Evolutionary conservation across 345 rosid species (phyloP), one percentile per base, ranked within the genome.

Genomic region (Gossypium bickii): DNA sequence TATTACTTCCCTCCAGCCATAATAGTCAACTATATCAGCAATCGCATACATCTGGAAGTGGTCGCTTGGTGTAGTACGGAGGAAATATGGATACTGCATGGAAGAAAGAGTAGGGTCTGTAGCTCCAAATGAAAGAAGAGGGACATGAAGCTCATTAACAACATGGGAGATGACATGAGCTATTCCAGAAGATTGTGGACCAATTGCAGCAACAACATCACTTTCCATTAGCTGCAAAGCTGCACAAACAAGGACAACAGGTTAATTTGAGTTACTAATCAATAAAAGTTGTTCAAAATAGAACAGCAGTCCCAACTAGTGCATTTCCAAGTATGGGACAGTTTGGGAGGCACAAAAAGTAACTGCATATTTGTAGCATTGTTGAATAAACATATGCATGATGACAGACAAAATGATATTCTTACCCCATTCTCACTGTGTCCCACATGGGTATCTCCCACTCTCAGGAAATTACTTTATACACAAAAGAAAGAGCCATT

Each of bases 111-210:
- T 80, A 1, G 92, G 95, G 56, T 90, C 95, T 2, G 92, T 90
- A n/a, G 92, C 92, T 73, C 80, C 95, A 51, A 90, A 90, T 6
- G 95, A 90, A 18, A 90, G 83, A 71, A 90, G 87, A 4, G 95
- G 95, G 34, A 90, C 74, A 9, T 86, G 89, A 66, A 90, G 91
- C 77, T 90, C 92, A 48, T 87, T 86, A 61, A 81, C 91, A 61
- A 88, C 82, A 68, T 90, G 95, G 20, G 97, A 91, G 74, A 94
- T 87, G 65, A 92, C 77, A 74, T 92, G 98, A 74, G 93, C 93
- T 82, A 94, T 84, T 44, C 89, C 95, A 11, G 98, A 94, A 71
- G 97, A 94, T 68, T 92, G 97, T 56, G 98, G 98, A 75, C 98
- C 98, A 72, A 94, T 84, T 67, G 84, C 95, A 67, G 82, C 87